A percentile compares a stretch with the other conserved stretches of the same genome.
Conservation (phyloP, 768 basidiomycete species). For the Tephrocybe sp. region DNA sequence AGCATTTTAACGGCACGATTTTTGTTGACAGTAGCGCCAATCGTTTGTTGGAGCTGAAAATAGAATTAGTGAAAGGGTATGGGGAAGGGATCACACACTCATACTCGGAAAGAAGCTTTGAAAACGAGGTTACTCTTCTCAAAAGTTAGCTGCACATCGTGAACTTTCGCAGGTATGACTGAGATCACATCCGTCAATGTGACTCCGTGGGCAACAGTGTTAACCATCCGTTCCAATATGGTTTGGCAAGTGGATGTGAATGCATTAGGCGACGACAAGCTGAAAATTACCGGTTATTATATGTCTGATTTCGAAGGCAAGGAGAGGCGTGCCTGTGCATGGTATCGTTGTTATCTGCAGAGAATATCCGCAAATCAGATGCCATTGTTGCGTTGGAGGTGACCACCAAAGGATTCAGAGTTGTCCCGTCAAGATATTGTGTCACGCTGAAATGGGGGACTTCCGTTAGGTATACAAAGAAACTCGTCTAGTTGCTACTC, state of each 20-base stretch:
- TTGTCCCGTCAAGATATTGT: slow-evolving; percentile 39
- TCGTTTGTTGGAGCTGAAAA: slow-evolving; percentile 33
- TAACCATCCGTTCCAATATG: slow-evolving; percentile 45
- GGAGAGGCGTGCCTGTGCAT: slow-evolving; percentile 33
- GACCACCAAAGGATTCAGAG: slow-evolving; percentile 37
- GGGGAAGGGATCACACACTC: slow-evolving; percentile 10
- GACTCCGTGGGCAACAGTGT: slow-evolving; percentile 46
- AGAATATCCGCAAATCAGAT: slow-evolving; percentile 42
- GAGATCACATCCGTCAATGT: slow-evolving; percentile 44
- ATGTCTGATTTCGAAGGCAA: neutral
- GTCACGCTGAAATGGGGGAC: slow-evolving; percentile 28
- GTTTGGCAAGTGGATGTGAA: slow-evolving; percentile 39
- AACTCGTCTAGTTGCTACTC: slow-evolving; percentile 9
- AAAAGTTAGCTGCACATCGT: slow-evolving; percentile 35
- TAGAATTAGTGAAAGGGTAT: slow-evolving; percentile 4
- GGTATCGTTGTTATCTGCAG: slow-evolving; percentile 37
- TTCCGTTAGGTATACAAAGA: neutral
- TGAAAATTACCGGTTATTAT: slow-evolving; percentile 3
- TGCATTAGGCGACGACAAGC: slow-evolving; percentile 29
- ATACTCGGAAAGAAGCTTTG: slow-evolving; percentile 40
- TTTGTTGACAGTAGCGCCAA: slow-evolving; percentile 31
- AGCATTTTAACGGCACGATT: slow-evolving; percentile 40
- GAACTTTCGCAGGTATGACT: slow-evolving; percentile 41
- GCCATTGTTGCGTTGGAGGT: slow-evolving; percentile 30
- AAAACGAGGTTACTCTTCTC: slow-evolving; percentile 37